Evolutionary conservation across 805 yeast species (phyloP).

Genomic region (Wickerhamomyces alni): DNA sequence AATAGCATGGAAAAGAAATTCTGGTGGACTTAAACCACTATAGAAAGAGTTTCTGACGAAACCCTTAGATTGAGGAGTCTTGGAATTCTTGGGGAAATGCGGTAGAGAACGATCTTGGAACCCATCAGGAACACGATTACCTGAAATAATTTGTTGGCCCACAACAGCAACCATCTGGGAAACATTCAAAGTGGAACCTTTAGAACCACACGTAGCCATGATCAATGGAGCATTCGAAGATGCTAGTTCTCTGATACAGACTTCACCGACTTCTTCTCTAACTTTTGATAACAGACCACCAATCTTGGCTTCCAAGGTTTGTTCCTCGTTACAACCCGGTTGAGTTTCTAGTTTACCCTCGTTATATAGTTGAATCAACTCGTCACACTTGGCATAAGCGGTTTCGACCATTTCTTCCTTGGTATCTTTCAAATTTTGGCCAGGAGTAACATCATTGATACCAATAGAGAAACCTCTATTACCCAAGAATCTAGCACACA

Average conservation of each 20-base stretch:
- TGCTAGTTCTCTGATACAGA: constrained; percentile 88
- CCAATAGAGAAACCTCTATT: constrained; percentile 97
- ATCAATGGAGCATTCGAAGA: constrained; percentile 91
- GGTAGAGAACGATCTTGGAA: constrained; percentile 98
- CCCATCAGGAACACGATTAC: constrained; percentile 99
- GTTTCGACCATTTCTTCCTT: constrained; percentile 86
- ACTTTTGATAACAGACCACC: constrained; percentile 95
- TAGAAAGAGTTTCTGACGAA: constrained; percentile 94
- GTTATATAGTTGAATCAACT: constrained; percentile 69
- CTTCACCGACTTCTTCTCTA: constrained; percentile 98
- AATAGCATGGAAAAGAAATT: constrained; percentile 95
- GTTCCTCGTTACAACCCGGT: constrained; percentile 99
- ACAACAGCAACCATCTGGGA: constrained; percentile 99
- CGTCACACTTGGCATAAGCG: constrained; percentile 90
- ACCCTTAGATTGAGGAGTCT: constrained; percentile 97
- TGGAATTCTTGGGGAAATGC: constrained; percentile 91
- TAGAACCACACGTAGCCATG: constrained; percentile 99
- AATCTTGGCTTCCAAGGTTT: constrained; percentile 94
- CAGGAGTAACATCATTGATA: constrained; percentile 95
- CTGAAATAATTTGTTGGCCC: constrained; percentile 97
- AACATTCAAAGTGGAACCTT: constrained; percentile 95
- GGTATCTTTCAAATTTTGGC: constrained; percentile 60
- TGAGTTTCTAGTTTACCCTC: constrained; percentile 92
- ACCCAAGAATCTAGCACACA: constrained; percentile 93
- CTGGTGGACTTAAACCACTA: constrained; percentile 93